Base-by-base conservation (phyloP, 768 basidiomycete genomes). In the Podaxis sp. region DNA sequence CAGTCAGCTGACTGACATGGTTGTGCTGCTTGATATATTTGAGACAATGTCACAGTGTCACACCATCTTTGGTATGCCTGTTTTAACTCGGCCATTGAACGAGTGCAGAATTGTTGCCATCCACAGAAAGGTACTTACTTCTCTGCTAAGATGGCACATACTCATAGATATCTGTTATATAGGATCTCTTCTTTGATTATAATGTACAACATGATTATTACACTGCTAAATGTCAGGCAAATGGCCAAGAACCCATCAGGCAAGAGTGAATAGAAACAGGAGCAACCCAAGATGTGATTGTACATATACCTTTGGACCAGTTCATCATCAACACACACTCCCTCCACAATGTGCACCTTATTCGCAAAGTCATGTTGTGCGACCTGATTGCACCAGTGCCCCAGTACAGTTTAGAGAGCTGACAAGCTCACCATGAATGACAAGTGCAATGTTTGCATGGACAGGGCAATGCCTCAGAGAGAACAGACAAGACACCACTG, bases 171-270 rank as follows among this genome's bases (percentile, higher is more conserved):
- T 24, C 12, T 19, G 19, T 19, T 25, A 33, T 25, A 33, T 27
- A 62, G 61, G 49, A 55, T 41, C 27, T 64, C 50, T 51, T 64
- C 25, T 64, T 64, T 47, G 43, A 64, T 27, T 64, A 36, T 29
- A 61, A 61, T 19, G 19, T 43, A 11, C 59, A 61, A 47, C 59
- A 61, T 25, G 51, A 61, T n/a, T 61, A 51, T 33, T 15, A 24
- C 15, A 9, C 40, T 27, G 57, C 25, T 17, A 46, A 49, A 13
- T 59, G 57, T 24, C n/a, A 22, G 13, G 24, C n/a, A 25, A 58
- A 7, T 22, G 57, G 57, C 5, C 25, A 22, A 33, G 36, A 37
- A 33, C 43, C n/a, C 17, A 50, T 52, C 19, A 46, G 51, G 24
- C 57, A 64, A 41, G 63, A 64, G 57, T 4, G 4, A 15, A 25